These are phyloP conservation scores for Plasmodium chabaudi DNA, from an alignment of 169 alveolate species.

Conservation along the genomic window DNA sequence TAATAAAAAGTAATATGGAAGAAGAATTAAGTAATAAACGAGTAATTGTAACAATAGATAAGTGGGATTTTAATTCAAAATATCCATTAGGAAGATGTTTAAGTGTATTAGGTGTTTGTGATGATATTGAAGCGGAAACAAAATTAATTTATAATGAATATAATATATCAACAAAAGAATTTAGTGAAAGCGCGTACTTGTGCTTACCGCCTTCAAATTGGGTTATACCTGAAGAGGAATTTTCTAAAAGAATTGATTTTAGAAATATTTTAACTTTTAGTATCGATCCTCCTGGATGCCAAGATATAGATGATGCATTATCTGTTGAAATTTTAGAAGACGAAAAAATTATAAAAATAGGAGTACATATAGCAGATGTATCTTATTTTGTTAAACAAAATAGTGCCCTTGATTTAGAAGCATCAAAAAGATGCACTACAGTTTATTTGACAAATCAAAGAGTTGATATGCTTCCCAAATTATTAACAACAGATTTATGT, in stretches of 20 bases:
- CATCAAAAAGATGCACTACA: slow-evolving; percentile 96
- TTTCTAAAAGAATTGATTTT: slow-evolving; percentile 85
- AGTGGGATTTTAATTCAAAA: slow-evolving; percentile 89
- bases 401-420: slow-evolving; percentile 97
- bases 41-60: slow-evolving; percentile 91
- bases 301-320: slow-evolving; percentile 98
- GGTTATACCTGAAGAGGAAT: slow-evolving; percentile 90
- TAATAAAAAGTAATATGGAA: slow-evolving; percentile 86
- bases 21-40: slow-evolving; percentile 90
- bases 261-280: slow-evolving; percentile 92
- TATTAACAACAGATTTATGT: slow-evolving; percentile 96
- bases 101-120: slow-evolving; percentile 92
- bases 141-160: slow-evolving; percentile 87
- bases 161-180: slow-evolving; percentile 87
- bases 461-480: slow-evolving; percentile 99
- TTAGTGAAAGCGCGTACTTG: slow-evolving; percentile 91
- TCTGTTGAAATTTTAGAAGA: slow-evolving; percentile 89
- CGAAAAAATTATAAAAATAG: slow-evolving; percentile 87
- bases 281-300: slow-evolving; percentile 99
- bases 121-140: slow-evolving; percentile 91
- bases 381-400: slow-evolving; percentile 97
- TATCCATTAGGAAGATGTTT: slow-evolving; percentile 95
- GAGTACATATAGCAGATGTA: slow-evolving; percentile 99
- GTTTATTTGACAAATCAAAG: slow-evolving; percentile 98
- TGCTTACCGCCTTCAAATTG: slow-evolving; percentile 95